Evolutionary conservation across 2,329 filamentous ascomycete genomes (phyloP), one percentile per base, ranked within the genome.

Genomic region (Ceratocystis huliohia): DNA sequence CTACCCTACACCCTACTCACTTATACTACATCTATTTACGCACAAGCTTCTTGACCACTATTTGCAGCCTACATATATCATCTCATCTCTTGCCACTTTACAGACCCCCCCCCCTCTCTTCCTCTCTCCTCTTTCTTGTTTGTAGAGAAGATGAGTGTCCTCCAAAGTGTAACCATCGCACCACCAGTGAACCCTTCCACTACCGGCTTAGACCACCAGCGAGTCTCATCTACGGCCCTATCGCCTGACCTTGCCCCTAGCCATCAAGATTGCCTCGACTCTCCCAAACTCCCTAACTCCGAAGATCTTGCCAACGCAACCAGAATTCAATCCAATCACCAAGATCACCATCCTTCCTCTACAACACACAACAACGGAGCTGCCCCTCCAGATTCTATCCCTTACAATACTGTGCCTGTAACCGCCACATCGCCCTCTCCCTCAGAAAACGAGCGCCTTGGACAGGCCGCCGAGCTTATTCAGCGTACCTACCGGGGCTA

Each of bases 401-500:
- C 15, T 44, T n/a, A 20, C 41, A 28, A 15, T 37, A 30, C 62
- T 25, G 37, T 33, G 33, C 45, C 50, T 41, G 45, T 28, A 13
- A 17, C 45, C 22, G 13, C 3, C 59, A 69, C 28, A 61, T 73
- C 6, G 71, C 70, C 33, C 33, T 41, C 50, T 15, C 44, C 46
- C 17, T 10, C 64, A 7, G 44, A 41, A n/a, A 33, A 67, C 30
- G 66, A 63, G 30, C 61, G 64, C 37, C 59, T 63, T 37, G 72
- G 75, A 30, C 76, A 78, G 63, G 84, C 84, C 1, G 84, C 83
- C 2, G 77, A 76, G 25, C 71, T 84, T 30, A 86, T 87, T 61
- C 84, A 90, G 77, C 84, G 86, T 70, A 88, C 86, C 30, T 95
- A 91, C 73, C 82, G 91, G 44, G 89, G 90, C 5, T 89, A 95